Evolutionary conservation across 805 yeast genomes (phyloP).

Genomic region (Clavispora fructus): DNA sequence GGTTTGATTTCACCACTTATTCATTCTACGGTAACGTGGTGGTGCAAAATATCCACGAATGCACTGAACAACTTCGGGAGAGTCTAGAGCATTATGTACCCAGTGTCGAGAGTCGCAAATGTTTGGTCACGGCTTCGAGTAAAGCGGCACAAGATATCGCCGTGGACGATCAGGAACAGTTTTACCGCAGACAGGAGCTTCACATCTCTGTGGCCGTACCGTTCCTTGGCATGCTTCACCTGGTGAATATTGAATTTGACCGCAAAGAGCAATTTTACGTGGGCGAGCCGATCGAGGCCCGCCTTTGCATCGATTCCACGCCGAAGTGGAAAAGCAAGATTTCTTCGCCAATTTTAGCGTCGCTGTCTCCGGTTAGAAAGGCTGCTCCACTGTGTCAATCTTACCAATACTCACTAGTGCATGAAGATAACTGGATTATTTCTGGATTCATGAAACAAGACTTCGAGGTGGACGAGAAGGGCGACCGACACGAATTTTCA

Average conservation of each 20-base stretch:
- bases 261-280: conserved; percentile 44
- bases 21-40: conserved; percentile 18
- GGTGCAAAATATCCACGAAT: conserved; percentile 16
- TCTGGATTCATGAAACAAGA: conserved; percentile 62
- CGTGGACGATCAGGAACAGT: neutral
- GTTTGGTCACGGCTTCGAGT: conserved; percentile 3
- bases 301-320: conserved; percentile 38
- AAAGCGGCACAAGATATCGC: neutral
- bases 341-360: conserved; percentile 4
- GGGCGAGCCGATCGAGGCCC: conserved; percentile 56
- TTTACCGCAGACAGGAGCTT: conserved; percentile 15
- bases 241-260: conserved; percentile 42
- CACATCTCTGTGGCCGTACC: conserved; percentile 61
- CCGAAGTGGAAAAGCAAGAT: conserved; percentile 35
- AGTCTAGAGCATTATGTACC: conserved; percentile 9
- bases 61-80: conserved; percentile 12
- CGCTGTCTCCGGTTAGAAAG: conserved; percentile 9
- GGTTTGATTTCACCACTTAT: conserved; percentile 28
- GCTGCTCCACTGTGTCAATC: neutral
- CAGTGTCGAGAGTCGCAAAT: conserved; percentile 3
- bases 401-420: conserved; percentile 39
- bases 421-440: conserved; percentile 73
- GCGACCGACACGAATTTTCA: conserved; percentile 17
- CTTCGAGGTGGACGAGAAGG: conserved; percentile 34
- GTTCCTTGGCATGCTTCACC: conserved; percentile 52